phyloP scores from a whole-genome alignment of 495 filamentous ascomycete species.

The Lineolata rhizophorae region DNA sequence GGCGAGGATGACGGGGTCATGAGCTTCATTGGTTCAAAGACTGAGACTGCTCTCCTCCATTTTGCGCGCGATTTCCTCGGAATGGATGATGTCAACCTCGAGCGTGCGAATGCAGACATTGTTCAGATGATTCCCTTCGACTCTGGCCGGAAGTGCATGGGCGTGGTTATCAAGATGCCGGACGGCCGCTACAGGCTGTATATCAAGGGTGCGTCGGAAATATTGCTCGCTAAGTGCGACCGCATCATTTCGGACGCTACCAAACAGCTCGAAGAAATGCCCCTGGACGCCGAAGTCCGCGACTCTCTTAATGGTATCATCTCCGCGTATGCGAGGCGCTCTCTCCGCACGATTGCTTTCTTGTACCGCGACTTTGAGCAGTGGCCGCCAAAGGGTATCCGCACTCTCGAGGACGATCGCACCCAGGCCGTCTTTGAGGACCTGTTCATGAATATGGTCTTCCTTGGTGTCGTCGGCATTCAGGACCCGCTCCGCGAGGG shows the following conservation, averaged over 20 bases:
- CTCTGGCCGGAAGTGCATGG: constrained; percentile 48
- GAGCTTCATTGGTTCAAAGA: constrained; percentile 49
- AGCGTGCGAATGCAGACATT: constrained; percentile 36
- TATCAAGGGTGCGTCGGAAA: constrained; percentile 50
- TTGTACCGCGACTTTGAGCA: constrained; percentile 72
- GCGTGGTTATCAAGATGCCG: constrained; percentile 34
- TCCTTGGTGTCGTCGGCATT: constrained; percentile 41
- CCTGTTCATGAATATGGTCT: constrained; percentile 46
- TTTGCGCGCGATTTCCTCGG: constrained; percentile 38
- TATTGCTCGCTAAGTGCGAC: constrained; percentile 41
- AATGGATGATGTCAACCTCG: constrained; percentile 33
- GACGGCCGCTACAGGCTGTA: constrained; percentile 34
- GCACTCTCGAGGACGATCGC: constrained; percentile 42
- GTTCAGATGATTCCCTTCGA: constrained; percentile 47
- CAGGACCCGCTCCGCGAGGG: constrained; percentile 45
- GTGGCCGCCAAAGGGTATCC: constrained; percentile 59
- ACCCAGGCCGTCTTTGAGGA: constrained; percentile 57
- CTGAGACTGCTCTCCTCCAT: constrained; percentile 43
- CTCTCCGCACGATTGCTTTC: constrained; percentile 70
- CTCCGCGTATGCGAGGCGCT: constrained; percentile 54
- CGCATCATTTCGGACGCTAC: constrained; percentile 53
- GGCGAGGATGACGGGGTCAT: constrained; percentile 26
- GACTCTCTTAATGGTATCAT: constrained; percentile 43
- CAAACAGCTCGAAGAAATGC: constrained; percentile 20
- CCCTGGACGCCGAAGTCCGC: constrained; percentile 12